Evolutionary conservation across 192 early-diverging fungal genomes (phyloP).

Genomic region (Backusella australiensis): DNA sequence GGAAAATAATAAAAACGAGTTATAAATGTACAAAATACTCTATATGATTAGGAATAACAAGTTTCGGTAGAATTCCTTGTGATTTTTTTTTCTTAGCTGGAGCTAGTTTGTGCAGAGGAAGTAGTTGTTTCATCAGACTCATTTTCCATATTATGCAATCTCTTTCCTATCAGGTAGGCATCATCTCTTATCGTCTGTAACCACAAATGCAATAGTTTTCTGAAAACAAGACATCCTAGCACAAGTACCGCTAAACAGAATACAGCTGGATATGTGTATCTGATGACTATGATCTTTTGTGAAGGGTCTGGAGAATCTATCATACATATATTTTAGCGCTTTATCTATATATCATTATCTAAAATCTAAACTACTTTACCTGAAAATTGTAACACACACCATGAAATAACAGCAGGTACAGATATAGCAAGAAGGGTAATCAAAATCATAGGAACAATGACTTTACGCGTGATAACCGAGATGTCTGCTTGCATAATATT

Average conservation of each 20-base stretch:
- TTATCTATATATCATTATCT: background rate
- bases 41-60: background rate
- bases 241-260: conserved; percentile 34
- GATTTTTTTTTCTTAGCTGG: conserved; percentile 3
- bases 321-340: background rate
- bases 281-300: conserved; percentile 4
- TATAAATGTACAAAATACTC: conserved; percentile 8
- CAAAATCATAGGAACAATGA: conserved; percentile 37
- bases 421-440: conserved; percentile 28
- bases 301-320: conserved; percentile 5
- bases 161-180: conserved; percentile 80
- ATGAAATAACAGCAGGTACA: conserved; percentile 40
- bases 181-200: conserved; percentile 77
- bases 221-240: conserved; percentile 26
- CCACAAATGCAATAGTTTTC: conserved; percentile 64
- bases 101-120: background rate
- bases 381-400: conserved; percentile 15
- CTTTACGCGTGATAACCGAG: conserved; percentile 28
- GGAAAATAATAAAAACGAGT: background rate
- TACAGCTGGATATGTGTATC: conserved; percentile 38
- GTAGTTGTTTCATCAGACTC: background rate
- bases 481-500: conserved; percentile 31
- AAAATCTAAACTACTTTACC: conserved; percentile 21
- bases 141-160: conserved; percentile 74
- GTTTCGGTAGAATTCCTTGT: background rate